Evolutionary conservation across 2,329 filamentous ascomycete species (phyloP), one percentile per base, ranked within the genome.

Genomic region (Pseudogymnoascus sp.): DNA sequence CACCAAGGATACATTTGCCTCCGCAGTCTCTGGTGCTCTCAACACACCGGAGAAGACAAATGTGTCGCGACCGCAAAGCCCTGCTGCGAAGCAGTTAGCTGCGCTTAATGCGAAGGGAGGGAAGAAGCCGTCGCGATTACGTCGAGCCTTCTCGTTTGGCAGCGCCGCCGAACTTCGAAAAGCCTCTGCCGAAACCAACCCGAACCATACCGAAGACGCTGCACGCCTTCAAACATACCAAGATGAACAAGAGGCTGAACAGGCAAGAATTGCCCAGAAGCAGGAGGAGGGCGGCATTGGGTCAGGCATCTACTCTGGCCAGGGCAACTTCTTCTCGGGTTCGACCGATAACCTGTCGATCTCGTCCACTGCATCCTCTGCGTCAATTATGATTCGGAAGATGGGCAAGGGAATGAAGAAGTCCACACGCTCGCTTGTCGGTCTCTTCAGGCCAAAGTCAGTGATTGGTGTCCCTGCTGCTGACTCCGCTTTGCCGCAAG

Each of bases 371-470:
- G 91, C 91, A 17, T 95, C 91, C 5, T 95, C 91, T 17, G 91
- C 91, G 35, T 95, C 91, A 31, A 86, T 95, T 69, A 95, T 95
- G 91, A 89, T 99, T 67, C 87, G 94, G 61, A 99, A 99, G 79
- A 99, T 99, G 94, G 94, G 94, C 62, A 91, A 92, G 67, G 92
- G 93, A n/a, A 89, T 97, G 86, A 97, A 96, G 82, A 95, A 94
- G 76, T 88, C 91, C 60, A 89, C 89, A 15, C 84, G 92, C 58
- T 97, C 92, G 25, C 84, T 99, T 61, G 95, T 95, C 68, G 94
- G 94, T 27, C 81, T 99, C 6, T 99, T 99, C 79, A 84, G 94
- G 65, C 93, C 94, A 0, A 99, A 97, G 75, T 97, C 93, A 1
- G 81, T 96, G 13, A 84, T 93, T 69, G 92, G 91, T 33, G 85